These are phyloP conservation scores for Spizellomyces sp. DNA, from an alignment of 192 early-diverging fungal species.

Conservation along the genomic window DNA sequence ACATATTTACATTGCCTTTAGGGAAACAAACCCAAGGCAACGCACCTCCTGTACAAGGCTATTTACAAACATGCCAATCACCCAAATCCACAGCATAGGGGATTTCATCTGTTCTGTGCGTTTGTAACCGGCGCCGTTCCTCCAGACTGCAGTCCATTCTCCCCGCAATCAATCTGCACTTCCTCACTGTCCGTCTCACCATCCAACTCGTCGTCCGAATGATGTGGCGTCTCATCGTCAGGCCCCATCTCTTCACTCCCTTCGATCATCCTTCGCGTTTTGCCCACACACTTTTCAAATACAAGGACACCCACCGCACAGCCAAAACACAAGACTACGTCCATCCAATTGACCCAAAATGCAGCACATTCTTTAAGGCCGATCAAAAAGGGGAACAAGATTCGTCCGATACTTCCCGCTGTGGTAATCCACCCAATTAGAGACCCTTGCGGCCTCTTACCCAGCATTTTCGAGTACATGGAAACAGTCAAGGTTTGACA, in stretches of 20 bases:
- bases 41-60: no score
- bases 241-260: neutral
- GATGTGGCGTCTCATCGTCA: neutral
- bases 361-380: conserved; percentile 12
- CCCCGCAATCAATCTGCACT: no score
- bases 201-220: neutral
- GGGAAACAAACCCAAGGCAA: no score
- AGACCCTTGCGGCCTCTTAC: conserved; percentile 32
- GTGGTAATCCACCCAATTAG: conserved; percentile 44
- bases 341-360: conserved; percentile 23
- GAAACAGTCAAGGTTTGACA: conserved; percentile 45
- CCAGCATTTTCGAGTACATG: conserved; percentile 41
- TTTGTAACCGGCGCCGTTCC: no score
- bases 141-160: no score
- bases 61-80: no score
- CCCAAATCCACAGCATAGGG: no score
- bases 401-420: conserved; percentile 37
- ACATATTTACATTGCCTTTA: no score
- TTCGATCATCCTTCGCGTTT: neutral
- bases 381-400: conserved; percentile 36
- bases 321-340: conserved; percentile 16
- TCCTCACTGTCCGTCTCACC: neutral
- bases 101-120: no score
- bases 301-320: conserved; percentile 19
- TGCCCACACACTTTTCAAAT: conserved; percentile 13